Conservation (phyloP, 169 alveolate genomes). For the Cryptosporidium baileyi region DNA sequence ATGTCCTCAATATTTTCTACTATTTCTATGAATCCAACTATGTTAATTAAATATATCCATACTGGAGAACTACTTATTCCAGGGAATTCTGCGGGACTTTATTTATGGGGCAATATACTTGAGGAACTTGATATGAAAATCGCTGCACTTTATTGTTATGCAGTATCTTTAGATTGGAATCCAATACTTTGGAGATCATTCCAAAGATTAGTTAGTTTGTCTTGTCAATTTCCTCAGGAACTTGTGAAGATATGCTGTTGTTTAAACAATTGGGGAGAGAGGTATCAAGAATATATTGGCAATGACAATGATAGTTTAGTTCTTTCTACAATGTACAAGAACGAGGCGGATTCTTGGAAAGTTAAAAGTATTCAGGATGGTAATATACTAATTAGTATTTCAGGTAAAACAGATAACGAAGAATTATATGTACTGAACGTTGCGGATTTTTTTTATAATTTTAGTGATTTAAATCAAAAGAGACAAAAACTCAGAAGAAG, state of each 20-base stretch:
- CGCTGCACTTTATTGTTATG: constrained; percentile 65
- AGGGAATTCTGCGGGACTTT: constrained; percentile 61
- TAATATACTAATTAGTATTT: constrained; percentile 21
- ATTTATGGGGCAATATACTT: constrained; percentile 49
- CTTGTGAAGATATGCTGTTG: constrained; percentile 55
- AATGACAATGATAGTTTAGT: constrained; percentile 2
- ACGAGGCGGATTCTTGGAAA: constrained; percentile 50
- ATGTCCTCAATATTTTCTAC: constrained; percentile 41
- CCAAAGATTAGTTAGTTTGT: constrained; percentile 17
- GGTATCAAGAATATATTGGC: constrained; percentile 8
- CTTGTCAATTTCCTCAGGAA: constrained; percentile 65
- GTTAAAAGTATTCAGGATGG: constrained; percentile 55
- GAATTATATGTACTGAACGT: constrained; percentile 18
- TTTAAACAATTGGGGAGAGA: constrained; percentile 58
- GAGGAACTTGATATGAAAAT: constrained; percentile 43
- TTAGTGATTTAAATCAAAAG: not conserved
- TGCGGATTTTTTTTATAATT: constrained; percentile 59
- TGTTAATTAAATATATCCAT: constrained; percentile 46
- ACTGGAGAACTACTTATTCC: constrained; percentile 46
- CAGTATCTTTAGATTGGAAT: constrained; percentile 57
- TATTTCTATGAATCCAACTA: constrained; percentile 39
- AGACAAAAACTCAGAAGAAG: constrained; percentile 15
- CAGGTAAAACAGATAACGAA: constrained; percentile 50
- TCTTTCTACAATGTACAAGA: constrained; percentile 13
- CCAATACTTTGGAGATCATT: constrained; percentile 49